These are phyloP conservation scores for Actinomucor elegans DNA, from an alignment of 371 early-diverging fungal species.

Conservation along the genomic window DNA sequence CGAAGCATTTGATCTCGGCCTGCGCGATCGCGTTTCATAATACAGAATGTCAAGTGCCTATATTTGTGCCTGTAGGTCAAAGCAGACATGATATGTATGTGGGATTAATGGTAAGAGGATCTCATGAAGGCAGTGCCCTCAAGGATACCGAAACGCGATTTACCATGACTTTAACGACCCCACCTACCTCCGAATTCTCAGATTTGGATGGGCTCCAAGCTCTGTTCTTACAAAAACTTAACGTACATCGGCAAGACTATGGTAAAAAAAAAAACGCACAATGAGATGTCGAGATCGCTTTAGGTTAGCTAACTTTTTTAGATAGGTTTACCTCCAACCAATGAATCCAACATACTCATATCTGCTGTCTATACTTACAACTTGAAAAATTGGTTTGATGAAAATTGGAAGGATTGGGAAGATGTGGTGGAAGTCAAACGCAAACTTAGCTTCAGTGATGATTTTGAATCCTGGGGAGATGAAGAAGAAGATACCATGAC, in stretches of 20 bases:
- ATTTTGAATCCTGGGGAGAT: constrained; percentile 29
- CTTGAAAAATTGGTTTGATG: constrained; percentile 58
- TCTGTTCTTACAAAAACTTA: constrained; percentile 53
- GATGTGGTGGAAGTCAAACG: constrained; percentile 12
- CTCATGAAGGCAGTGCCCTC: constrained; percentile 8
- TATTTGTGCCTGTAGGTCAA: constrained; percentile 76
- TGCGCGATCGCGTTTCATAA: constrained; percentile 76
- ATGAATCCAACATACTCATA: constrained; percentile 13
- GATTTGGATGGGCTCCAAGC: constrained; percentile 59
- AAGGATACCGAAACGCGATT: constrained; percentile 55
- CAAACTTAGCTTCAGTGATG: constrained; percentile 21
- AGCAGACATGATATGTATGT: constrained; percentile 60
- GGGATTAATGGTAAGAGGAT: constrained; percentile 51
- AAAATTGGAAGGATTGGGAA: constrained; percentile 55
- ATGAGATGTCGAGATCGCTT: no score
- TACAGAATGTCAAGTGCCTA: constrained; percentile 69
- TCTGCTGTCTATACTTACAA: constrained; percentile 56
- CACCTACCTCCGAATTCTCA: constrained; percentile 56
- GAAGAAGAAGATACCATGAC: background rate
- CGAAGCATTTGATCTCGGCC: constrained; percentile 69
- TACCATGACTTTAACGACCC: constrained; percentile 59
- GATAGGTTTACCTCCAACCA: no score
- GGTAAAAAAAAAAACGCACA: no score
- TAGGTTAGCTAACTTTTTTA: no score
- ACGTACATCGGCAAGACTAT: constrained; percentile 33